phyloP scores from a whole-genome alignment of 2,329 filamentous ascomycete genomes.

The Arthrobotrys pseudoclavata region DNA sequence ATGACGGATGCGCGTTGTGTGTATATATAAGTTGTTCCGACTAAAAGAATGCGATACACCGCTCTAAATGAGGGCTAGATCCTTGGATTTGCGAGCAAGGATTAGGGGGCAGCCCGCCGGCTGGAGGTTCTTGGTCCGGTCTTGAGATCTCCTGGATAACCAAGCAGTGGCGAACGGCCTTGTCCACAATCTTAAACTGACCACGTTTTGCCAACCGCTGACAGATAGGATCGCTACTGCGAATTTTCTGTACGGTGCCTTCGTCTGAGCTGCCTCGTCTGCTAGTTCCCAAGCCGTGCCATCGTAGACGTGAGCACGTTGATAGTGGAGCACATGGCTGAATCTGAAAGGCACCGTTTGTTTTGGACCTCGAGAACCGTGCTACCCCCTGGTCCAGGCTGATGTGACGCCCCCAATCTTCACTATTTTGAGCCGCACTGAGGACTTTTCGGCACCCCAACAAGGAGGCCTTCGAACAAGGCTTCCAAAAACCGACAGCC shows the following conservation, averaged over 20 bases:
- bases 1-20: constrained; percentile 23
- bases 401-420: constrained; percentile 1
- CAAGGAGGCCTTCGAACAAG: constrained; percentile 15
- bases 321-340: constrained; percentile 34
- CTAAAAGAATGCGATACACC: constrained; percentile 36
- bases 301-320: constrained; percentile 1
- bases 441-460: not conserved
- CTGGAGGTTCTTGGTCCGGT: constrained; percentile 28
- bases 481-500: constrained; percentile 39
- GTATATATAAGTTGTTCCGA: constrained; percentile 50
- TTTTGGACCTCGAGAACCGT: constrained; percentile 33
- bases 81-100: constrained; percentile 26
- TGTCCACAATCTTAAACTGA: constrained; percentile 43
- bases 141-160: constrained; percentile 7
- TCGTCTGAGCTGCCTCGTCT: constrained; percentile 1
- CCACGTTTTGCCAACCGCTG: constrained; percentile 44
- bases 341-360: constrained; percentile 23
- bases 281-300: constrained; percentile 1
- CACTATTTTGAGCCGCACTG: constrained; percentile 44
- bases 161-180: constrained; percentile 25
- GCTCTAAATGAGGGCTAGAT: constrained; percentile 26
- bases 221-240: constrained; percentile 12
- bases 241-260: constrained; percentile 4
- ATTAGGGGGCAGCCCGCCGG: constrained; percentile 19
- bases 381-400: constrained; percentile 16